Evolutionary conservation across 2,329 filamentous ascomycete genomes (phyloP).

Genomic region (Leptographium wingfieldii): DNA sequence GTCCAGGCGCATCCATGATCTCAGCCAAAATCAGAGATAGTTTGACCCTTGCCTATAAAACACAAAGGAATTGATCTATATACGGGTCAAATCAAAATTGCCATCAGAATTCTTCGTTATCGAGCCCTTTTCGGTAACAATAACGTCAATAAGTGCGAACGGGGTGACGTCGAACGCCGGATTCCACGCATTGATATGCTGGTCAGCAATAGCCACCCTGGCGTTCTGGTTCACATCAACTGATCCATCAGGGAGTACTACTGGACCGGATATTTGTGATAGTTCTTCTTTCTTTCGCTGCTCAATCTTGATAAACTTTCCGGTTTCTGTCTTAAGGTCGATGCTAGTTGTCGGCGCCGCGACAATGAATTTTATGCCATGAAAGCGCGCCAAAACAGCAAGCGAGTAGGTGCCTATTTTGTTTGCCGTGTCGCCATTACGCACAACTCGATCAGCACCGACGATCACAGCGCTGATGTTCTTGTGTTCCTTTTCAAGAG

Average conservation of each 20-base stretch:
- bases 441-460: constrained; percentile 86
- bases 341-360: constrained; percentile 92
- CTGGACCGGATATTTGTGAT: constrained; percentile 69
- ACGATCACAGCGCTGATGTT: constrained; percentile 82
- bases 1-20: no score
- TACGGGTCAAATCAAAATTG: constrained; percentile 44
- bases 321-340: constrained; percentile 67
- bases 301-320: constrained; percentile 78
- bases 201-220: constrained; percentile 66
- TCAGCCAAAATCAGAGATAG: no score
- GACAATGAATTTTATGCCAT: constrained; percentile 88
- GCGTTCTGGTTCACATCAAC: constrained; percentile 52
- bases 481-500: constrained; percentile 44
- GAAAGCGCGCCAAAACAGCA: constrained; percentile 77
- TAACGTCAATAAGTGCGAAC: constrained; percentile 74
- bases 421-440: constrained; percentile 96
- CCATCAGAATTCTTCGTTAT: constrained; percentile 65
- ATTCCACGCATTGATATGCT: constrained; percentile 83
- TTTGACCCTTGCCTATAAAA: no score
- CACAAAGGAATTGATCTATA: no score
- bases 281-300: constrained; percentile 72
- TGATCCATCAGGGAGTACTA: constrained; percentile 48
- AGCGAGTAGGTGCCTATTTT: constrained; percentile 95
- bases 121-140: constrained; percentile 85
- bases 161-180: constrained; percentile 95